Evolutionary conservation across 2,329 filamentous ascomycete species (phyloP), one percentile per base, ranked within the genome.

Genomic region (Cladophialophora yegresii): DNA sequence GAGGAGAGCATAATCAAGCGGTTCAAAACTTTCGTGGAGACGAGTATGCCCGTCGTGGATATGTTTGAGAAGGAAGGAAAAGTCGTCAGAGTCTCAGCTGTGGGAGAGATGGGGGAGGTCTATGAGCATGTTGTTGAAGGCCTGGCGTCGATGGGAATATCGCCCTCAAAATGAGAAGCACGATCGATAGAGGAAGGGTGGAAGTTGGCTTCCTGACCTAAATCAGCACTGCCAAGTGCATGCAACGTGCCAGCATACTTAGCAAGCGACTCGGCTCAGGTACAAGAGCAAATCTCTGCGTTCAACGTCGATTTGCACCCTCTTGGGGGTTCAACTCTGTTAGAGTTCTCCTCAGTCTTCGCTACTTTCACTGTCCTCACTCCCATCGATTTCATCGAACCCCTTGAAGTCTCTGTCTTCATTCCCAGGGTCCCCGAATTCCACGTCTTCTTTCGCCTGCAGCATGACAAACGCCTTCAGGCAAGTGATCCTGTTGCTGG

Each of bases 41-140:
- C 92, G 1, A 96, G 92, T 80, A 97, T 98, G 93, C 95, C 95
- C 28, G 95, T 98, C 54, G 92, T 99, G 61, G 85, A 96, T 71
- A 86, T 91, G 76, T 98, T 90, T 77, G 87, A 89, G 74, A 82
- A 83, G 72, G 82, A 93, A 79, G 87, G 85, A 72, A 88, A 88
- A 75, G 92, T 98, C 16, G 85, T 96, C 76, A 90, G 88, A 80
- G 84, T 98, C 51, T 83, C 88, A 72, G 91, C 93, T 32, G 89
- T 87, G 28, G 84, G 85, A 50, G 73, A 79, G 7, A 88, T 91
- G 2, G 87, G 91, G 30, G 83, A 85, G 66, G 85, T 89, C 20
- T 89, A 88, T 75, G 75, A 78, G 69, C 75, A 81, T 61, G 83
- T 88, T 47, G 78, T 79, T 73, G 74, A 76, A 69, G 77, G 77